Percentiles rank a stretch among this genome's conserved stretches.
Evolutionary conservation across 2,329 filamentous ascomycete species (phyloP).

Genomic region (Pseudocercospora fuligena): DNA sequence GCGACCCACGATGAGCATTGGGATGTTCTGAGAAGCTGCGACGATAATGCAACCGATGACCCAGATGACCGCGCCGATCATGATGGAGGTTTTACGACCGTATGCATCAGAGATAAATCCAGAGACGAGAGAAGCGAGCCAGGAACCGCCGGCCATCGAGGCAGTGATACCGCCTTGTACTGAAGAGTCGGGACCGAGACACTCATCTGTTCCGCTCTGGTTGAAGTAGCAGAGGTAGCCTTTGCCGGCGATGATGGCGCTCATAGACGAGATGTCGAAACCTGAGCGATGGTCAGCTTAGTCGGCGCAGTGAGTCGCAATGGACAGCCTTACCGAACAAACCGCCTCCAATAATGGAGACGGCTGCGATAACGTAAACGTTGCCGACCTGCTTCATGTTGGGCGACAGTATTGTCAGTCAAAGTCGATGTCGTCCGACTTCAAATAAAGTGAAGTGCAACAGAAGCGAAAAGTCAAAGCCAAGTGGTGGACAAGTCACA

Average conservation of each 20-base stretch:
- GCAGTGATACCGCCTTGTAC: slow-evolving; percentile 72
- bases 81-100: slow-evolving; percentile 60
- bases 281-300: slow-evolving; percentile 47
- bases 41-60: slow-evolving; percentile 66
- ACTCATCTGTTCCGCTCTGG: slow-evolving; percentile 53
- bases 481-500: slow-evolving; percentile 1
- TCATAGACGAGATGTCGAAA: slow-evolving; percentile 80
- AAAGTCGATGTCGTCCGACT: neutral
- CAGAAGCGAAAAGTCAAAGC: neutral
- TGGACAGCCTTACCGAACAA: slow-evolving; percentile 42
- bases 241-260: slow-evolving; percentile 63
- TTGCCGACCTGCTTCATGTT: slow-evolving; percentile 54
- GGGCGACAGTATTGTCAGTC: slow-evolving; percentile 11
- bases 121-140: slow-evolving; percentile 65
- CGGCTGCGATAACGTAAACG: slow-evolving; percentile 62
- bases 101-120: slow-evolving; percentile 63
- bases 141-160: slow-evolving; percentile 73
- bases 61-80: slow-evolving; percentile 50
- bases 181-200: slow-evolving; percentile 58
- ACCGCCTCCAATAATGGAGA: slow-evolving; percentile 67
- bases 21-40: slow-evolving; percentile 67
- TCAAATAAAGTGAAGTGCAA: neutral
- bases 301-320: neutral
- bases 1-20: slow-evolving; percentile 73
- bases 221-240: slow-evolving; percentile 75